Base-by-base conservation (phyloP, 2,329 filamentous ascomycete genomes). In the Uncinocarpus reesii region DNA sequence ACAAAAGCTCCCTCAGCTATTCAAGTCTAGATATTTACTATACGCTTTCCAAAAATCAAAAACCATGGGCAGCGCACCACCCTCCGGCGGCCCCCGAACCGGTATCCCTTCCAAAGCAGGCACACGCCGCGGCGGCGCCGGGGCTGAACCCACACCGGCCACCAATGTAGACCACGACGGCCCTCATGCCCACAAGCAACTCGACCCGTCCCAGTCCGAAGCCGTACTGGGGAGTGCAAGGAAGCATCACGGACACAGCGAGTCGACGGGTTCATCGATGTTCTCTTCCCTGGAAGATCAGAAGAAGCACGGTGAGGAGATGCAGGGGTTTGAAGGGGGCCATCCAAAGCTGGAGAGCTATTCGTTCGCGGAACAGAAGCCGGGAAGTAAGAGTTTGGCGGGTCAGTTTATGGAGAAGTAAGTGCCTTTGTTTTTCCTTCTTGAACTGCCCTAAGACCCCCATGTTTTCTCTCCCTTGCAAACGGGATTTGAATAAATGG, bases 401-500 rank as follows among this genome's bases (percentile, higher is more conserved):
- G 47, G 47, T 13, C 37, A 49, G 31, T 43, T 42, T 35, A 42
- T 34, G 47, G 47, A 49, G 8, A 49, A 49, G 47, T 49, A 43
- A 8, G 29, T 49, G 4, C 16, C 28, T 10, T 15, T 40, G 15
- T 18, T 20, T 42, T 11, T 24, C 29, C 5, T 42, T 29, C 7
- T 34, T 34, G 7, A 4, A n/a, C 13, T n/a, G n/a, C n/a, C n/a
- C n/a, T n/a, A n/a, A n/a, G 32, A 35, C 15, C 2, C 11, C 20
- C 7, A 18, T 6, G n/a, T 35, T 6, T 3, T 16, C 15, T 18
- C n/a, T 18, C n/a, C n/a, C n/a, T 35, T 18, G 5, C 15, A 35
- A n/a, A n/a, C n/a, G n/a, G n/a, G 32, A 11, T 35, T 35, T 11
- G 20, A 10, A 18, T 35, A 16, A 35, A 18, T 18, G 5, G 11